Evolutionary conservation across 345 rosid genomes (phyloP), one percentile per base, ranked within the genome.

Genomic region (Salix dunnii): DNA sequence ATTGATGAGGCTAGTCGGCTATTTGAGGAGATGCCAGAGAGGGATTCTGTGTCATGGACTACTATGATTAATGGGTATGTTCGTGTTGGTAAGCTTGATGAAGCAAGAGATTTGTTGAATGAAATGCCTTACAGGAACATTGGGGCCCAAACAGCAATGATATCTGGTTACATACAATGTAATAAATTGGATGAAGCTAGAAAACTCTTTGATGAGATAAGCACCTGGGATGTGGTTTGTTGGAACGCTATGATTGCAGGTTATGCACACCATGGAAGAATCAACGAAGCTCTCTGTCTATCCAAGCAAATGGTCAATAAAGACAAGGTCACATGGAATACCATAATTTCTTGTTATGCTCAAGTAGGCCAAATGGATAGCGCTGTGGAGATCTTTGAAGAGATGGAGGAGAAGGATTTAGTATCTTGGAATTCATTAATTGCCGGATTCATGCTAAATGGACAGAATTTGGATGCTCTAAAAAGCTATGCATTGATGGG

Each of bases 381-480:
- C 73, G 85, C 86, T 25, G 6, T 78, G 33, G 46, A 63, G 74
- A 30, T 81, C 36, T 83, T 85, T 75, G 79, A 88, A 53, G 77
- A 74, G 27, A 91, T 92, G 94, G 67, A 77, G 20, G 79, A 78
- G 80, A 80, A 80, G 69, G 89, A 90, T 7, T 77, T 87, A 27
- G 93, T 93, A 31, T 90, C 98, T 12, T 93, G 98, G 98, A 93
- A 91, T 75, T 87, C 94, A 0, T 83, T 93, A 53, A 84, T 89
- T 60, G 87, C 84, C 30, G 97, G 97, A 3, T 90, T 84, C 27
- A 90, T 93, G 71, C 84, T 84, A 14, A 89, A 88, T 38, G 97
- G 94, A 3, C 78, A 82, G 74, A 90, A 85, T 1, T 78, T 86
- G 70, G 85, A 88, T 60, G 91, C 93, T 62, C 82, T 93, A 74